phyloP scores from a whole-genome alignment of 495 filamentous ascomycete genomes.

The Annulohypoxylon nitens region DNA sequence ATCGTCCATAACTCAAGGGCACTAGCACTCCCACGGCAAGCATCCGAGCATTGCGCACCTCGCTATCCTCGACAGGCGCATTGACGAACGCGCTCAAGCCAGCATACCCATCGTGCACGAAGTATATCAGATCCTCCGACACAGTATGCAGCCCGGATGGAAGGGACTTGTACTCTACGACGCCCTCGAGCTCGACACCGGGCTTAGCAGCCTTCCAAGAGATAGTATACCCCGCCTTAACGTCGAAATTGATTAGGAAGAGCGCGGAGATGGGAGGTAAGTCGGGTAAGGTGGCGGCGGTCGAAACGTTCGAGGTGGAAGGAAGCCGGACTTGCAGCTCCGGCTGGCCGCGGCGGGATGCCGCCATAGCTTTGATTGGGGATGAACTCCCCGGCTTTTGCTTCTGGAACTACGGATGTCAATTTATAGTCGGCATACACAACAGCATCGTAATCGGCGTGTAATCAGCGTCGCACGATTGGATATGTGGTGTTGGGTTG shows the following conservation, averaged over 20 bases:
- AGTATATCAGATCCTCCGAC: constrained; percentile 90
- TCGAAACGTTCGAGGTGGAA: constrained; percentile 42
- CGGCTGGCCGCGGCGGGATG: constrained; percentile 64
- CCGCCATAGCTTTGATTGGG: constrained; percentile 59
- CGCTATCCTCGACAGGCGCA: constrained; percentile 77
- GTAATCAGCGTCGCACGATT: constrained; percentile 20
- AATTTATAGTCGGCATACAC: constrained; percentile 3
- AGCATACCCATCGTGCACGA: constrained; percentile 85
- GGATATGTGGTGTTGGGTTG: constrained; percentile 8
- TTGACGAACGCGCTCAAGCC: constrained; percentile 95
- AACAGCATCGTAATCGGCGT: constrained; percentile 5
- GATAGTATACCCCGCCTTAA: constrained; percentile 87
- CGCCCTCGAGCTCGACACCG: constrained; percentile 84
- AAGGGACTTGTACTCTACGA: constrained; percentile 93
- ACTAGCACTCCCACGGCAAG: constrained; percentile 91
- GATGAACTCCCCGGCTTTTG: constrained; percentile 1
- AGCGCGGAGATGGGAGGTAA: constrained; percentile 83
- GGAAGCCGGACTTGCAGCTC: constrained; percentile 63
- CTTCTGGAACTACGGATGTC: constrained; percentile 5
- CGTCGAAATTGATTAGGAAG: constrained; percentile 89
- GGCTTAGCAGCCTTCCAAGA: constrained; percentile 82
- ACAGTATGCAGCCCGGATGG: constrained; percentile 94
- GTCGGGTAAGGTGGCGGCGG: constrained; percentile 59
- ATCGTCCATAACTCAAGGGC: constrained; percentile 84
- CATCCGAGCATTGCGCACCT: constrained; percentile 89